Percentiles rank a stretch among this genome's conserved stretches.
Conservation (phyloP, 768 basidiomycete genomes). For the Suillus subalutaceus region DNA sequence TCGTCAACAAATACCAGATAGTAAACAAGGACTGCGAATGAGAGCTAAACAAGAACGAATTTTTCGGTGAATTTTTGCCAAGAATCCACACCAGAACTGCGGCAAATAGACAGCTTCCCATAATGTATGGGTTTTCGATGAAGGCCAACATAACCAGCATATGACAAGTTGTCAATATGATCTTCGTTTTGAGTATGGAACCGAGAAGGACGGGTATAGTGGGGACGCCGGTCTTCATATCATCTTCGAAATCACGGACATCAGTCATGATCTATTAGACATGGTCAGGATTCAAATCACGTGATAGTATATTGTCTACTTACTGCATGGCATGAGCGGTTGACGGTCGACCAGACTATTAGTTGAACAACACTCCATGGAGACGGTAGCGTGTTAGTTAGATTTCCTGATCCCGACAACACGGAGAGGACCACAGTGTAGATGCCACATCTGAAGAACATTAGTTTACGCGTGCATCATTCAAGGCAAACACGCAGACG, state of each 20-base stretch:
- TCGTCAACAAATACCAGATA: not conserved
- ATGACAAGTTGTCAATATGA: not conserved
- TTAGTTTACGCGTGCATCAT: not conserved
- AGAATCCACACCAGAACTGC: not conserved
- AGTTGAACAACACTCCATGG: not conserved
- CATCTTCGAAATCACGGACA: not conserved
- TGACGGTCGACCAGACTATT: not conserved
- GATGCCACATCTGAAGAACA: not conserved
- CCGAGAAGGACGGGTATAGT: slow-evolving; percentile 3
- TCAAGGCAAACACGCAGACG: not conserved
- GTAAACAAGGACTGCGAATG: not conserved
- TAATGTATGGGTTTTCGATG: not conserved
- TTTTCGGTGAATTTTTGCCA: not conserved
- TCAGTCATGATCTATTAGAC: not conserved
- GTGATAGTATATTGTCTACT: not conserved
- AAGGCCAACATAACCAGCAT: not conserved
- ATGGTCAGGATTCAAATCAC: not conserved
- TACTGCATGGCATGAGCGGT: not conserved
- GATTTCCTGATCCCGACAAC: not conserved
- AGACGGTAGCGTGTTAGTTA: not conserved
- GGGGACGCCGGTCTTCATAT: not conserved
- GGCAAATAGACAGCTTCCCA: not conserved
- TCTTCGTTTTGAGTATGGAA: not conserved
- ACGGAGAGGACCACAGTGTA: not conserved
- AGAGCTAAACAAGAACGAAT: not conserved